Base-by-base conservation (phyloP, 805 yeast species). In the Yarrowia sp. region DNA sequence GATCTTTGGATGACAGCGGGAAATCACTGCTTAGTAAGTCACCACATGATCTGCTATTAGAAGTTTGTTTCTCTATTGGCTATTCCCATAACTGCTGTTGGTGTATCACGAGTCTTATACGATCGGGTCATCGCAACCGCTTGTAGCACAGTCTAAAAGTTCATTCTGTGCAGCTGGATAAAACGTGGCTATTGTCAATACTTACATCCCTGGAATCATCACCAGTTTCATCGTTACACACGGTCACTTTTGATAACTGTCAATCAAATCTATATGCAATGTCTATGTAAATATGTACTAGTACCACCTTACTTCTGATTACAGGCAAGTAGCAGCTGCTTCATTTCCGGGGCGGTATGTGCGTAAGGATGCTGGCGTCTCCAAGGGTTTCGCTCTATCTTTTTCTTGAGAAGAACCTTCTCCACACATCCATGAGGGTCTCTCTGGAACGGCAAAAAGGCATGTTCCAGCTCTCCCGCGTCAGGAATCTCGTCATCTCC, bases 361-460 rank as follows among this genome's bases (percentile, higher is more conserved):
- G 46, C 55, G 41, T 63, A 63, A 7, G 67, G 56, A 16, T 63
- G 67, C 38, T 63, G 67, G 7, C 56, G 16, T 38, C 46, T 63
- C 67, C 67, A 63, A 12, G 56, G 56, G 4, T 63, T 63, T 19
- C 67, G 10, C 3, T 63, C 67, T 0, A 4, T 8, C 48, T 41
- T 48, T 14, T 63, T 63, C n/a, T 38, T 15, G n/a, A 63, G 26
- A 3, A 63, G 26, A 3, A 40, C 48, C 48, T 14, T 8, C 41
- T 63, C 67, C 38, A 40, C 26, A 12, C 67, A 63, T 9, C 67
- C 67, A 41, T 63, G 67, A 1, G 67, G 67, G 32, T 63, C 67
- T 32, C 16, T 19, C n/a, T 48, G 22, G 40, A 63, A 63, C 32
- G 56, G 67, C 38, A 48, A 11, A n/a, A 63, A 63, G 12, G 67